These are phyloP conservation scores for Fusarium sp. DNA, from an alignment of 2,329 filamentous ascomycete genomes.

Conservation along the genomic window DNA sequence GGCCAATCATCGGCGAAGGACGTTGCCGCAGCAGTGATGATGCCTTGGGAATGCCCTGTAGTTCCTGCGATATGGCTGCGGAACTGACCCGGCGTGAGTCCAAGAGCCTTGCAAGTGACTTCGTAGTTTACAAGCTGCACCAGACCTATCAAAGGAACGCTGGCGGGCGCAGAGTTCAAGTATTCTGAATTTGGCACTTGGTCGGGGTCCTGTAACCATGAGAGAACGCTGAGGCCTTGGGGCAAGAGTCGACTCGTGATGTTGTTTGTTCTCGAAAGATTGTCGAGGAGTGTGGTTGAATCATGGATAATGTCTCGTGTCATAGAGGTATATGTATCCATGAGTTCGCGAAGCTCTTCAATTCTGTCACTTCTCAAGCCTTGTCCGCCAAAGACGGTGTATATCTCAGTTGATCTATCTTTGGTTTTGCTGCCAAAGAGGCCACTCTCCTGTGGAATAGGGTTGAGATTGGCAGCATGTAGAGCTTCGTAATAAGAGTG, in stretches of 20 bases:
- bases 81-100: slow-evolving; percentile 17
- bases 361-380: slow-evolving; percentile 8
- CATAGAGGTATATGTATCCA: slow-evolving; percentile 7
- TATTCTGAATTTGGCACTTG: slow-evolving; percentile 4
- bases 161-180: slow-evolving; percentile 13
- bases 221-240: slow-evolving; percentile 2
- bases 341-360: slow-evolving; percentile 9
- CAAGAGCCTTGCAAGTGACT: slow-evolving; percentile 15
- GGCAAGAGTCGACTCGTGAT: background rate
- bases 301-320: background rate
- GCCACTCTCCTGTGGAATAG: background rate
- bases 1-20: slow-evolving; percentile 4
- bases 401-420: background rate
- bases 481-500: slow-evolving; percentile 16
- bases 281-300: background rate
- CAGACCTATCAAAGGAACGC: slow-evolving; percentile 10
- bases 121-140: slow-evolving; percentile 20
- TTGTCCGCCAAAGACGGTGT: slow-evolving; percentile 24
- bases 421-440: slow-evolving; percentile 6
- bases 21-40: slow-evolving; percentile 13
- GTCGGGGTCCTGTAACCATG: background rate
- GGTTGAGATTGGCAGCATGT: slow-evolving; percentile 4
- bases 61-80: slow-evolving; percentile 14
- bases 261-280: background rate
- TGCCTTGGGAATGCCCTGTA: slow-evolving; percentile 23